Evolutionary conservation across 1,284 basidiomycete genomes (phyloP).

Genomic region (Cystobasidium pallidum): DNA sequence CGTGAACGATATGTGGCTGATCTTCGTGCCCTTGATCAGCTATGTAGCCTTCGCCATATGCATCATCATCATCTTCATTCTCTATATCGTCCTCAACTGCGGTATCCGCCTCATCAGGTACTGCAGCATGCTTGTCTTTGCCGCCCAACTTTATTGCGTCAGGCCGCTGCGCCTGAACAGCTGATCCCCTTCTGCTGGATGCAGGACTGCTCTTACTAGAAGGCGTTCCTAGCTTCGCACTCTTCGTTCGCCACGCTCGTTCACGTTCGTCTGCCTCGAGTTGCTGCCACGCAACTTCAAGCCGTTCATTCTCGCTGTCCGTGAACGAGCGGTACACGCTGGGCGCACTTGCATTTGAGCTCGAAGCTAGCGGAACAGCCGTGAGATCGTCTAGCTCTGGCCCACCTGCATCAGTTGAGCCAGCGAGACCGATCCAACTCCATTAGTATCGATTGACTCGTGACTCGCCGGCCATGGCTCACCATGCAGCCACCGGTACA

Average conservation of each 20-base stretch:
- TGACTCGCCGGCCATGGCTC: background rate
- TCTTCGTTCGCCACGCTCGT: constrained; percentile 32
- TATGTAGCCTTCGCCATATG: constrained; percentile 39
- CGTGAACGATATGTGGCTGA: constrained; percentile 50
- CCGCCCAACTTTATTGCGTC: constrained; percentile 6
- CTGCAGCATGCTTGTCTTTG: background rate
- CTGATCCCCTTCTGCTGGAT: constrained; percentile 32
- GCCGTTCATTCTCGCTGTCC: constrained; percentile 49
- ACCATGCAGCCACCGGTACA: constrained; percentile 44
- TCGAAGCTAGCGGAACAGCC: constrained; percentile 20
- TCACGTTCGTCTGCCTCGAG: constrained; percentile 38
- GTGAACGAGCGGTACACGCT: constrained; percentile 50
- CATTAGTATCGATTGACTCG: background rate
- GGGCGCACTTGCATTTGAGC: constrained; percentile 3
- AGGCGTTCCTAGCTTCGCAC: background rate
- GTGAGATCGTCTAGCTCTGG: constrained; percentile 42
- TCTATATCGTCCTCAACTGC: constrained; percentile 23
- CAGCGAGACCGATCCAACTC: background rate
- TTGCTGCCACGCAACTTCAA: constrained; percentile 48
- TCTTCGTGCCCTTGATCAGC: constrained; percentile 38
- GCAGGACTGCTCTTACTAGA: constrained; percentile 41
- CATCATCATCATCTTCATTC: constrained; percentile 20
- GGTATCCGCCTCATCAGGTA: background rate
- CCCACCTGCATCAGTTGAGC: constrained; percentile 26
- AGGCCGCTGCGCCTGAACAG: background rate